These are phyloP conservation scores for Globisporangium irregulare DNA, from an alignment of 352 stramenopile species.

Conservation along the genomic window DNA sequence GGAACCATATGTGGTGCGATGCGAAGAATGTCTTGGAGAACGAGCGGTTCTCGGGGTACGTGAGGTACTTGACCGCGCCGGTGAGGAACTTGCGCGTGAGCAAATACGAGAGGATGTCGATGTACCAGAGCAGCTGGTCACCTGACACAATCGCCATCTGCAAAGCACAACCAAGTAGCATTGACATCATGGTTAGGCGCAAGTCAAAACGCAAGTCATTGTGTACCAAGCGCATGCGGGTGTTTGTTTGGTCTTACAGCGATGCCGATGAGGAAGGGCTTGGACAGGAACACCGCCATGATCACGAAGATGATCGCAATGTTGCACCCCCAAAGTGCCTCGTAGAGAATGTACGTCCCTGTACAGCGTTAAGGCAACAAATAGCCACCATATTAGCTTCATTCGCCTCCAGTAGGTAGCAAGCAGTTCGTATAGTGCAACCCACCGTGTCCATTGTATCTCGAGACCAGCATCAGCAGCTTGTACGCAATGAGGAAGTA, in stretches of 20 bases:
- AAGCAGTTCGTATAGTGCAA: neutral
- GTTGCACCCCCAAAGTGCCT: constrained; percentile 83
- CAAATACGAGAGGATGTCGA: constrained; percentile 75
- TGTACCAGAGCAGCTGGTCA: constrained; percentile 92
- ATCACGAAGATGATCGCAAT: constrained; percentile 66
- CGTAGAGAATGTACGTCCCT: constrained; percentile 79
- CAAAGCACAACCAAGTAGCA: neutral
- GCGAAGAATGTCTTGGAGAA: constrained; percentile 83
- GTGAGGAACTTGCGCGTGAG: constrained; percentile 84
- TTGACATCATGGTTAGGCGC: neutral
- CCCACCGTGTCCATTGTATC: constrained; percentile 61
- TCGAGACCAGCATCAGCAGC: constrained; percentile 41
- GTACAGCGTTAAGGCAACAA: neutral
- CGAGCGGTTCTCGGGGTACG: constrained; percentile 72
- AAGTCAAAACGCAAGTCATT: neutral
- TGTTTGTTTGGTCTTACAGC: constrained; percentile 36
- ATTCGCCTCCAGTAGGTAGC: neutral
- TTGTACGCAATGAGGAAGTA: constrained; percentile 56
- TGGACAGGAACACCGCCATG: constrained; percentile 63
- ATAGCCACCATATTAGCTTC: neutral
- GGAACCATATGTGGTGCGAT: constrained; percentile 82
- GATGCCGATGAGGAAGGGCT: constrained; percentile 81
- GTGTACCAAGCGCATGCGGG: neutral
- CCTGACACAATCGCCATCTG: constrained; percentile 91
- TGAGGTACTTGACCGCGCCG: constrained; percentile 90